These are phyloP conservation scores for Boletus subcaerulescens DNA, from an alignment of 768 basidiomycete genomes.

Conservation along the genomic window DNA sequence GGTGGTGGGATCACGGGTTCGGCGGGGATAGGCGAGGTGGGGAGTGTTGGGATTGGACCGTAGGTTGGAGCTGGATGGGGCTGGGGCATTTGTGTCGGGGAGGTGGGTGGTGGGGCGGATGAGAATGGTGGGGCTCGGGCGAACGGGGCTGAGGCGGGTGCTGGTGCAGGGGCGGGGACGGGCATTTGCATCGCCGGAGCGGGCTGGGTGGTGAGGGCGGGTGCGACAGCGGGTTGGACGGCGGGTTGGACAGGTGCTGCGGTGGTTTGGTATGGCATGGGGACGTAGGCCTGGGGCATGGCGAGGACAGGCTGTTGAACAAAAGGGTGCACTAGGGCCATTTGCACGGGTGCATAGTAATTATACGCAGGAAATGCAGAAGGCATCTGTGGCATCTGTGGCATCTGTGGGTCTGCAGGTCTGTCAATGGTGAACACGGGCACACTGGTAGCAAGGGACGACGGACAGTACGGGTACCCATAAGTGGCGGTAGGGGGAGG, in stretches of 20 bases:
- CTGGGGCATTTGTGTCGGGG: conserved; percentile 22
- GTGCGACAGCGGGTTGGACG: conserved; percentile 3
- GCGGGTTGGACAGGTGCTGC: conserved; percentile 9
- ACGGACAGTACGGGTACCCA: conserved; percentile 24
- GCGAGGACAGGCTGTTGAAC: conserved; percentile 28
- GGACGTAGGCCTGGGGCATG: conserved; percentile 28
- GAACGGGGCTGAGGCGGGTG: background rate
- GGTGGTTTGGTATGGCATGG: conserved; percentile 20
- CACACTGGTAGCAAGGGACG: conserved; percentile 1
- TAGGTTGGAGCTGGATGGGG: background rate
- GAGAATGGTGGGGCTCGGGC: no score
- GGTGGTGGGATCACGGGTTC: conserved; percentile 23
- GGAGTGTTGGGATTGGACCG: conserved; percentile 10
- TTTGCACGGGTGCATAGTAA: conserved; percentile 29
- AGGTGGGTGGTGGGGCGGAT: background rate
- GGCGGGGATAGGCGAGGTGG: conserved; percentile 9
- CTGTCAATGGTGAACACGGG: conserved; percentile 9
- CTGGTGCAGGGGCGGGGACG: conserved; percentile 1
- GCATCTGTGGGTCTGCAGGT: conserved; percentile 24
- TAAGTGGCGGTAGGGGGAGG: conserved; percentile 10
- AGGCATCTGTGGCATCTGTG: conserved; percentile 7
- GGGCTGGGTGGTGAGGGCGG: background rate
- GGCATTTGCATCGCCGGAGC: conserved; percentile 16
- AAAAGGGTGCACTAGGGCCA: conserved; percentile 21
- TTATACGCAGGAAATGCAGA: conserved; percentile 23